Evolutionary conservation across 2,329 filamentous ascomycete genomes (phyloP), one percentile per base, ranked within the genome.

Genomic region (Seiridium unicorne): DNA sequence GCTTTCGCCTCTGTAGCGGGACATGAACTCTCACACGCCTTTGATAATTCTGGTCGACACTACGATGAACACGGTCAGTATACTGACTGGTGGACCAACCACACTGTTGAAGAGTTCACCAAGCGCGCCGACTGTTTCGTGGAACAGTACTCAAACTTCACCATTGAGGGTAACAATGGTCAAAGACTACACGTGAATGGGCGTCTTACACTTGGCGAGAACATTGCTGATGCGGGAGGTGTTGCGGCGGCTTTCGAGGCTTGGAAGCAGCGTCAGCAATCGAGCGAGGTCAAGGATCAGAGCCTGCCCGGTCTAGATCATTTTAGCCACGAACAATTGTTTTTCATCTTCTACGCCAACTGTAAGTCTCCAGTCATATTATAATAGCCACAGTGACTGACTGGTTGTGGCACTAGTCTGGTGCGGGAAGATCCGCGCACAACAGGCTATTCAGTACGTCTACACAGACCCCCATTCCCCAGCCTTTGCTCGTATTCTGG

Each of bases 391-490:
- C 35, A 11, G 8, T 7, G 3, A 34, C 11, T 51, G 5, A 18
- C 46, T 47, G 31, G 44, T 34, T 26, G 6, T 8, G 4, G 31
- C 31, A 10, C 44, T 40, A 61, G 56, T 44, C 74, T 91, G 87
- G 87, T 92, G 89, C 69, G 81, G 84, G 42, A 89, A 89, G 76
- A 81, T 75, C 2, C 81, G 84, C 5, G 82, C 84, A 62, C 85
- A 86, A 65, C 77, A 81, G 5, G 83, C 84, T 4, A 79, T 87
- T 40, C 77, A 80, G 58, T 74, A 79, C 1, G 83, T 90, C 55
- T 85, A 86, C 67, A 83, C 79, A 0, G 87, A 92, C 68, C 82
- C 83, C 0, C 89, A 92, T 73, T 84, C 87, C 4, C 89, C 88
- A 0, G 83, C 84, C 40, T 81, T 81, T 65, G 84, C 84, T 1